phyloP scores from a whole-genome alignment of 345 rosid genomes.

The Citrus trifoliata region DNA sequence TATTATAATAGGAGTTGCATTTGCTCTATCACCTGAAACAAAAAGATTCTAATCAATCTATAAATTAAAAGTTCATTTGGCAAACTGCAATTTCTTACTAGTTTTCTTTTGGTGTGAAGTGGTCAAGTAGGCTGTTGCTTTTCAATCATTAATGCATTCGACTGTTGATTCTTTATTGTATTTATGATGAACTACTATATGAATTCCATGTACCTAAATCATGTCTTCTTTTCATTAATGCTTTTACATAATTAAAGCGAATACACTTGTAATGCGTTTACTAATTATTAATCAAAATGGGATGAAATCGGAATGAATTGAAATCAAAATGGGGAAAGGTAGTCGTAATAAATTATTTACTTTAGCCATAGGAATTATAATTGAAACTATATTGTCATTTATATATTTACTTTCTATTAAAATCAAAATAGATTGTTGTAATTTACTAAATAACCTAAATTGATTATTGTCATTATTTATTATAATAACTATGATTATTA shows the following conservation, averaged over 20 bases:
- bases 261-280: neutral
- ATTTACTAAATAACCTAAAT: no score
- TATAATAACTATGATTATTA: no score
- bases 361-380: no score
- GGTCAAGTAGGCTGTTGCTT: neutral
- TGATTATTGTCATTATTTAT: no score
- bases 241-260: neutral
- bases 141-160: neutral
- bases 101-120: neutral
- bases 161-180: neutral
- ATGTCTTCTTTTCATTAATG: neutral
- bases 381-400: no score
- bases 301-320: no score
- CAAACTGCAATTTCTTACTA: neutral
- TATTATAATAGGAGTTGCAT: constrained; percentile 22
- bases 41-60: neutral
- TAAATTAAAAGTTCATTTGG: neutral
- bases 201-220: neutral
- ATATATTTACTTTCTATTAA: no score
- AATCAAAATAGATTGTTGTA: accelerated
- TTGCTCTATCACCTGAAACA: constrained; percentile 40
- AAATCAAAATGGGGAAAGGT: no score
- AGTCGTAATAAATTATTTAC: neutral
- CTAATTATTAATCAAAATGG: no score
- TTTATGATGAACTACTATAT: neutral